Evolutionary conservation across 2,329 filamentous ascomycete species (phyloP).

Genomic region (Apiospora kogelbergensis): DNA sequence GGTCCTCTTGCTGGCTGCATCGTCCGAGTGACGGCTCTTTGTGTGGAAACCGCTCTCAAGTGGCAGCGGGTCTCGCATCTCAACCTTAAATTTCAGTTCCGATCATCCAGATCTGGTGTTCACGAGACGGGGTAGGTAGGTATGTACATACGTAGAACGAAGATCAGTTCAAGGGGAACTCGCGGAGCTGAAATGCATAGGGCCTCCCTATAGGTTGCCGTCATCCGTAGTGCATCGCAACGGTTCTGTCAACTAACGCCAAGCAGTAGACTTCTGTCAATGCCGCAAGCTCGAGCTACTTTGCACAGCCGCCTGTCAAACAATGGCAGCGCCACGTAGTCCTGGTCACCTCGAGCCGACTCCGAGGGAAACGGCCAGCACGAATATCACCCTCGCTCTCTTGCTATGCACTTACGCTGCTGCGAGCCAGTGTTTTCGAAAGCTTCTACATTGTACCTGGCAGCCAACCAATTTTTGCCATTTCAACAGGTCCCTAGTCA

Average conservation of each 20-base stretch:
- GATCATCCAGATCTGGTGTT: neutral
- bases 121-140: neutral
- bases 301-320: neutral
- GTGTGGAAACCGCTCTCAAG: neutral
- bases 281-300: neutral
- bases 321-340: neutral
- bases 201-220: neutral
- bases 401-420: neutral
- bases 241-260: neutral
- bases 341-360: neutral
- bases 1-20: too few species aligned
- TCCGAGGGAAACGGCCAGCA: neutral
- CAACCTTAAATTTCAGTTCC: neutral
- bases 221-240: neutral
- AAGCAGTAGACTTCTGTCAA: neutral
- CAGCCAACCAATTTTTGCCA: neutral
- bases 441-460: neutral
- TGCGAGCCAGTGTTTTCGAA: neutral
- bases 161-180: neutral
- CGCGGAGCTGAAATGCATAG: neutral
- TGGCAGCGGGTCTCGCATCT: neutral
- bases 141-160: neutral
- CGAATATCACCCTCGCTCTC: neutral
- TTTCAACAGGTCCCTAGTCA: too few species aligned
- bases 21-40: neutral